Percentiles rank a stretch among this genome's conserved stretches.
Evolutionary conservation across 1,284 basidiomycete genomes (phyloP).

Genomic region (Boletus semigastroideus): DNA sequence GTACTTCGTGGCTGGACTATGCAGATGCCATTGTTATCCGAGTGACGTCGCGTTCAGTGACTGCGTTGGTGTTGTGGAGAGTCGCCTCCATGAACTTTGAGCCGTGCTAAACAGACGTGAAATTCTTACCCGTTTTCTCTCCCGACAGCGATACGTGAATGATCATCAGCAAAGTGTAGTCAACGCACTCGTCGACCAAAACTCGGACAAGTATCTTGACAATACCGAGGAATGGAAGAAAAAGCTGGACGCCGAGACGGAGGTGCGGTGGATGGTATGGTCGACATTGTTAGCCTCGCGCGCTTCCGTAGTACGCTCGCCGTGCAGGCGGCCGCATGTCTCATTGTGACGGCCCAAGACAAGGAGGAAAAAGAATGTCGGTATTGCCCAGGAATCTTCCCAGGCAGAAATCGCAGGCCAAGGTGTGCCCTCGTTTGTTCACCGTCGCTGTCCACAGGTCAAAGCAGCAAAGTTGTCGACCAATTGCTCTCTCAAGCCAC

Average conservation of each 20-base stretch:
- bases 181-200: constrained; percentile 52
- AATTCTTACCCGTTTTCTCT: constrained; percentile 71
- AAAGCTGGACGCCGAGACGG: constrained; percentile 86
- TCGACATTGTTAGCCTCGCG: constrained; percentile 84
- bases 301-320: constrained; percentile 75
- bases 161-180: constrained; percentile 45
- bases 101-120: constrained; percentile 69
- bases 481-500: constrained; percentile 89
- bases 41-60: constrained; percentile 33
- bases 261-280: constrained; percentile 82
- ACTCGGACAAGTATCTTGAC: constrained; percentile 76
- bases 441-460: constrained; percentile 49
- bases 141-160: constrained; percentile 55
- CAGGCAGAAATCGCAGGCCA: constrained; percentile 78
- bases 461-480: constrained; percentile 88
- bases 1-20: too few relatives aligned
- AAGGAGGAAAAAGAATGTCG: constrained; percentile 69
- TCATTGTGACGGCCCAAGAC: constrained; percentile 7
- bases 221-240: constrained; percentile 89
- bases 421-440: constrained; percentile 37
- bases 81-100: constrained; percentile 28
- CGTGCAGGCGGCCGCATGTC: background rate
- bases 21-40: too few relatives aligned
- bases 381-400: constrained; percentile 81
- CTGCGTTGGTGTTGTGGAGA: background rate